phyloP scores from a whole-genome alignment of 169 alveolate genomes.

The Plasmodium berghei region DNA sequence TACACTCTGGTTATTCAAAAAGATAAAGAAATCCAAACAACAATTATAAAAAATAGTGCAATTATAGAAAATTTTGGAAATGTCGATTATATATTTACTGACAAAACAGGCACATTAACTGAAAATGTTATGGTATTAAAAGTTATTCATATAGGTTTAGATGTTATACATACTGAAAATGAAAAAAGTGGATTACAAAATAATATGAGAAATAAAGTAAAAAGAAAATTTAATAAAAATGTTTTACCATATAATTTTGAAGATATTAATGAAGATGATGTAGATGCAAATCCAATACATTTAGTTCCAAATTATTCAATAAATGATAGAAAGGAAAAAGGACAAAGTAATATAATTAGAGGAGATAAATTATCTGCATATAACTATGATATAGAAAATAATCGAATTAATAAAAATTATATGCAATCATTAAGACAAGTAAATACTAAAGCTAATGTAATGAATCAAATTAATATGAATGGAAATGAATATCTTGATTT shows the following conservation, averaged over 20 bases:
- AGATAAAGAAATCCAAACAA: conserved; percentile 94
- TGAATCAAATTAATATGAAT: conserved; percentile 29
- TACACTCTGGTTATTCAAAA: conserved; percentile 90
- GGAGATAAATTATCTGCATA: neutral
- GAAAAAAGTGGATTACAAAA: conserved; percentile 38
- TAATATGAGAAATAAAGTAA: conserved; percentile 43
- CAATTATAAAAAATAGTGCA: conserved; percentile 92
- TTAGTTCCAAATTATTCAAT: conserved; percentile 36
- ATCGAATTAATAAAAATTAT: neutral
- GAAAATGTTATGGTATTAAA: conserved; percentile 96
- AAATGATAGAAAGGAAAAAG: conserved; percentile 27
- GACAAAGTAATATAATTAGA: conserved; percentile 1
- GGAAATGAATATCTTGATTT: conserved; percentile 22
- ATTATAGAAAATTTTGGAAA: conserved; percentile 97
- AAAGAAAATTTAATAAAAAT: conserved; percentile 31
- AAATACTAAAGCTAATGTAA: conserved; percentile 5
- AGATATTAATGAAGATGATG: conserved; percentile 62
- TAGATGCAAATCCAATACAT: conserved; percentile 19
- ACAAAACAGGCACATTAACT: conserved; percentile 99
- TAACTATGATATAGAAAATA: conserved; percentile 17
- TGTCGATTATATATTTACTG: conserved; percentile 95
- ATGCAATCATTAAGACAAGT: conserved; percentile 8
- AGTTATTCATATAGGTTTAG: conserved; percentile 84
- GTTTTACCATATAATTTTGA: conserved; percentile 44
- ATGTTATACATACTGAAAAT: conserved; percentile 80